Conservation (phyloP, 2,329 filamentous ascomycete species). For the Colletotrichum aenigma region DNA sequence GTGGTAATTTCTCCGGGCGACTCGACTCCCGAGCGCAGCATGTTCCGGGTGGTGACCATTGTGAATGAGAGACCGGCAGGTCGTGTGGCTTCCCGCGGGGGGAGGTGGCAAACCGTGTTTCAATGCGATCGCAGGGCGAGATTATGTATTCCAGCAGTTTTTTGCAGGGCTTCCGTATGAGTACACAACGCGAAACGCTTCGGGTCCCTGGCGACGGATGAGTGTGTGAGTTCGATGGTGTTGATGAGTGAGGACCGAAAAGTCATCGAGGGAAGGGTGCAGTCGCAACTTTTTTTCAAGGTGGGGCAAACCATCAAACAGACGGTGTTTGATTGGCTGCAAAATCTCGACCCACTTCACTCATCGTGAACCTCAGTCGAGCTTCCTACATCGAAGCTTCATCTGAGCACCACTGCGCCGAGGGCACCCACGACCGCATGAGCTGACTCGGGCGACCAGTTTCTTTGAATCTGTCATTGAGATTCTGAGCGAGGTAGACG, state of each 20-base stretch:
- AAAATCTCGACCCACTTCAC: conserved; percentile 15
- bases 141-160: neutral
- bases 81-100: neutral
- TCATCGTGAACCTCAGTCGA: neutral
- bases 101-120: neutral
- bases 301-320: neutral
- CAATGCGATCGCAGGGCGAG: neutral
- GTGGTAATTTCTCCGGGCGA: neutral
- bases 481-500: neutral
- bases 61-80: neutral
- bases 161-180: neutral
- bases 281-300: conserved; percentile 11
- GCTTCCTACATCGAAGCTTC: neutral
- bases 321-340: neutral
- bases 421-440: neutral
- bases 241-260: neutral
- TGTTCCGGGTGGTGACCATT: conserved; percentile 23
- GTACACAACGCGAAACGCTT: neutral
- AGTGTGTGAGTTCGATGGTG: neutral
- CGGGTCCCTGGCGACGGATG: neutral
- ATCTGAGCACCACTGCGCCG: neutral
- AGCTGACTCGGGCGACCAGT: neutral
- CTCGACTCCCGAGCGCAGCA: conserved; percentile 17
- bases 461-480: neutral
- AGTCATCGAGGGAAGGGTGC: neutral